Evolutionary conservation across 169 alveolate genomes (phyloP).

Genomic region (Plasmodium gonderi): DNA sequence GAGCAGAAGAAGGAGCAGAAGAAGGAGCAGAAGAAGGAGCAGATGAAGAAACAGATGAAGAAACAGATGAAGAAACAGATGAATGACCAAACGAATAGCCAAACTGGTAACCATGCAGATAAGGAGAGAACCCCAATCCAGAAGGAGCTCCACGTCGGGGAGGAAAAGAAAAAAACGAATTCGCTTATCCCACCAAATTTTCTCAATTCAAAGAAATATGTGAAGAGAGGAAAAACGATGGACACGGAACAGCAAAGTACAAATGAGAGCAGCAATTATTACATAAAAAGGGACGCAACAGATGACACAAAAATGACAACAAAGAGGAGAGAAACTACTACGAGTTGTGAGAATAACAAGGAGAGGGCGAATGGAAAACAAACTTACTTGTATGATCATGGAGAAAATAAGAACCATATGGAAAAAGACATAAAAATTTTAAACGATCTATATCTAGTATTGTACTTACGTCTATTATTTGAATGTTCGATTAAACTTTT

Average conservation of each 20-base stretch:
- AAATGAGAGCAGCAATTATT: not conserved
- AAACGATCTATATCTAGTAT: constrained; percentile 20
- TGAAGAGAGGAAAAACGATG: not conserved
- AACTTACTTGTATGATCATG: not conserved
- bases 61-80: not conserved
- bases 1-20: not conserved
- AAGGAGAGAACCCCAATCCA: not conserved
- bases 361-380: too few species aligned
- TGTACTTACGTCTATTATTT: constrained; percentile 24
- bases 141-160: not conserved
- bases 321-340: not conserved
- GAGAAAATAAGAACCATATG: not conserved
- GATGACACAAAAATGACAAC: not conserved
- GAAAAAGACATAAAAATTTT: constrained; percentile 1
- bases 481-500: constrained; percentile 35
- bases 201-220: not conserved
- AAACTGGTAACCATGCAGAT: not conserved
- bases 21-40: not conserved
- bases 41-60: not conserved
- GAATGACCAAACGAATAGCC: not conserved
- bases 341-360: too few species aligned
- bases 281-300: not conserved
- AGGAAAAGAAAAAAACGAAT: not conserved
- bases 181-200: not conserved
- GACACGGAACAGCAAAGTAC: not conserved